phyloP scores from a whole-genome alignment of 306 rosid species.

The Prunus armeniaca region DNA sequence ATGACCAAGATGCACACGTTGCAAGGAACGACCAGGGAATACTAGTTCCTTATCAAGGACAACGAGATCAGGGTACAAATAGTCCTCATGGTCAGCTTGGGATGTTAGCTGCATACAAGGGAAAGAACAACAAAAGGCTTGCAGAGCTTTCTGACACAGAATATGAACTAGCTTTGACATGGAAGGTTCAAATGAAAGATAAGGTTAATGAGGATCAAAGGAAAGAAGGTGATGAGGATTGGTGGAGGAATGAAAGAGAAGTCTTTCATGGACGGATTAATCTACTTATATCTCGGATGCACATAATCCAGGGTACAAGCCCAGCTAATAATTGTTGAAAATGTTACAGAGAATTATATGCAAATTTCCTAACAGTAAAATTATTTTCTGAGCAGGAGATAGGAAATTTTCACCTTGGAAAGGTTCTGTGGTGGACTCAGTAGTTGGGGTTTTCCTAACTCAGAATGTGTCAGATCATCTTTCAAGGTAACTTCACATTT shows the following conservation, averaged over 20 bases:
- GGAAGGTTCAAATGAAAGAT: constrained; percentile 29
- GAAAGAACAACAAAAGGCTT: background rate
- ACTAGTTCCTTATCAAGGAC: constrained; percentile 13
- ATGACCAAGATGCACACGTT: background rate
- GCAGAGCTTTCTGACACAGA: background rate
- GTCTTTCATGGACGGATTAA: constrained; percentile 22
- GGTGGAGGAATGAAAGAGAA: constrained; percentile 39
- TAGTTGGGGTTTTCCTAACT: constrained; percentile 52
- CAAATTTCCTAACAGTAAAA: background rate
- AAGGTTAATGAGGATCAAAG: constrained; percentile 7
- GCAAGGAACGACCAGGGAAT: background rate
- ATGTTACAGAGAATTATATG: background rate
- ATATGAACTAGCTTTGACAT: constrained; percentile 13
- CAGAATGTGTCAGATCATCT: constrained; percentile 55
- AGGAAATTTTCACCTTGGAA: constrained; percentile 47
- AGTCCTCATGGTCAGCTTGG: background rate
- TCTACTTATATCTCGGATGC: constrained; percentile 34
- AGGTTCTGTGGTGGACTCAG: constrained; percentile 57
- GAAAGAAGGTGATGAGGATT: constrained; percentile 18
- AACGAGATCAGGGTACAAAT: too few species aligned
- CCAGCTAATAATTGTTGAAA: background rate
- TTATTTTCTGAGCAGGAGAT: constrained; percentile 34
- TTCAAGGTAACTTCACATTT: constrained; percentile 39
- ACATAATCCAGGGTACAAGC: constrained; percentile 32
- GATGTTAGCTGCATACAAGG: background rate